phyloP scores from a whole-genome alignment of 2,329 filamentous ascomycete genomes.

The Ceratocystis huliohia region DNA sequence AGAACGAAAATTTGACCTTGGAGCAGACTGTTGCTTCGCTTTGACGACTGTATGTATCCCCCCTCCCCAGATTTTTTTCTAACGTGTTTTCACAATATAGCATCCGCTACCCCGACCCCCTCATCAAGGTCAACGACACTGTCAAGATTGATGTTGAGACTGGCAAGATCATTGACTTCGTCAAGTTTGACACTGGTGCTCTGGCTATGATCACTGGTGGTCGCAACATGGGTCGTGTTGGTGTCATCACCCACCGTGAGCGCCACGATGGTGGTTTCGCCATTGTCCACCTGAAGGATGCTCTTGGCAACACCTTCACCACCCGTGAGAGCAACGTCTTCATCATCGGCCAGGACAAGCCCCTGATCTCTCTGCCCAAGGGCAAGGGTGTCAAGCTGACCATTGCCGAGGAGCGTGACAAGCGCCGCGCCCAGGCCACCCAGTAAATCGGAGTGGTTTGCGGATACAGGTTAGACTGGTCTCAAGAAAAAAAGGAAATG shows the following conservation, averaged over 20 bases:
- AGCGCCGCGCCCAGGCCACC: slow-evolving; percentile 59
- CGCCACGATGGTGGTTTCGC: slow-evolving; percentile 99
- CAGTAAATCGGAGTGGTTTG: slow-evolving; percentile 33
- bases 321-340: slow-evolving; percentile 99
- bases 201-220: slow-evolving; percentile 98
- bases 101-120: slow-evolving; percentile 97
- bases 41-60: slow-evolving; percentile 42
- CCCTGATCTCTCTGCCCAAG: slow-evolving; percentile 98
- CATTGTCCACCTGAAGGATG: slow-evolving; percentile 99
- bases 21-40: slow-evolving; percentile 30
- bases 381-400: slow-evolving; percentile 99
- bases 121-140: slow-evolving; percentile 99
- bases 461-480: slow-evolving; percentile 6
- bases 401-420: slow-evolving; percentile 98
- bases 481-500: slow-evolving; percentile 17
- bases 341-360: slow-evolving; percentile 96
- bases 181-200: slow-evolving; percentile 97
- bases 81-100: slow-evolving; percentile 39
- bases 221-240: slow-evolving; percentile 99
- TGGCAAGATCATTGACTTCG: slow-evolving; percentile 96
- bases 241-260: slow-evolving; percentile 99
- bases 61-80: slow-evolving; percentile 28
- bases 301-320: slow-evolving; percentile 99
- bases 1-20: slow-evolving; percentile 22
- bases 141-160: slow-evolving; percentile 97